These are phyloP conservation scores for Hyaloperonospora brassicae DNA, from an alignment of 352 stramenopile species.

Conservation along the genomic window DNA sequence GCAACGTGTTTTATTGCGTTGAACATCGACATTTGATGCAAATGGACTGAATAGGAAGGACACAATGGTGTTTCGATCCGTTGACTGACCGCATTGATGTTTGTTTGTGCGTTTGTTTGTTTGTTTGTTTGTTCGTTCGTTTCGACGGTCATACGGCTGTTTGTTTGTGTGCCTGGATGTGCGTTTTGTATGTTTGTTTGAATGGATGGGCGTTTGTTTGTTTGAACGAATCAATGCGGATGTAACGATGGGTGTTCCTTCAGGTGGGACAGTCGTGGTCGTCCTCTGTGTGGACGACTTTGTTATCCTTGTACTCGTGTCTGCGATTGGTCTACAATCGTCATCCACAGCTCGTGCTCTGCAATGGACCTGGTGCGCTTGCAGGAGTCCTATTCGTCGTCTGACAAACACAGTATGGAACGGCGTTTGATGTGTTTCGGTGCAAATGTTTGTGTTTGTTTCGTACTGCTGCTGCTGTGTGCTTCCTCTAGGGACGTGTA, in stretches of 20 bases:
- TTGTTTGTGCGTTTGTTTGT: too few species aligned
- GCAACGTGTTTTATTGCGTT: neutral
- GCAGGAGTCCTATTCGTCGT: neutral
- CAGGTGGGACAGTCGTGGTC: constrained; percentile 90
- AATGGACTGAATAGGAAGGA: too few species aligned
- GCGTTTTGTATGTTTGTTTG: neutral
- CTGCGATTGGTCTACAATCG: constrained; percentile 61
- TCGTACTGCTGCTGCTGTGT: neutral
- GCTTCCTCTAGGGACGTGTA: constrained; percentile 74
- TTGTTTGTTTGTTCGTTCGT: too few species aligned
- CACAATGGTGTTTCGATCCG: too few species aligned
- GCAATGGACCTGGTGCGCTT: constrained; percentile 80
- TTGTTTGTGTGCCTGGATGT: too few species aligned
- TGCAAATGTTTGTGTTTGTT: constrained; percentile 4
- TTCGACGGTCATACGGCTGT: neutral
- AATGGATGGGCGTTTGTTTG: constrained; percentile 2
- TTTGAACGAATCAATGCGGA: neutral
- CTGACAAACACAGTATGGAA: too few species aligned
- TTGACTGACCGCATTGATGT: too few species aligned
- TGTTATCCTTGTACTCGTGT: constrained; percentile 69
- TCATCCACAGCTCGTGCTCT: constrained; percentile 86
- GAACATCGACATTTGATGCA: too few species aligned
- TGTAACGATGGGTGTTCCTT: neutral
- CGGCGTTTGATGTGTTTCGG: constrained; percentile 3
- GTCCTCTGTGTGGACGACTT: constrained; percentile 83